phyloP scores from a whole-genome alignment of 345 rosid genomes.

The Citropsis articulata region DNA sequence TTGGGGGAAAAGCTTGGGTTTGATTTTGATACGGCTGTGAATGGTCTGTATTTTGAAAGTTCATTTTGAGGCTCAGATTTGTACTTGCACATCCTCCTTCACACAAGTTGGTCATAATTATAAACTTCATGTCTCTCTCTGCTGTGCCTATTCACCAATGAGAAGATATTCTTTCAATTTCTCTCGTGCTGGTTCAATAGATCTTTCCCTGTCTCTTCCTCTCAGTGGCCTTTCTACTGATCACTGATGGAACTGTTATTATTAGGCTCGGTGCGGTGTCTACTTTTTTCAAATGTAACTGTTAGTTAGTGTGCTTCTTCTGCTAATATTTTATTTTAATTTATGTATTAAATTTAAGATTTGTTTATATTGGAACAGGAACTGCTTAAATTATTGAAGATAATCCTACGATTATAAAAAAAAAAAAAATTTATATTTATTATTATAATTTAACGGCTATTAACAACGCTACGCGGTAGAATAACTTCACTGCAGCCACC shows the following conservation, averaged over 20 bases:
- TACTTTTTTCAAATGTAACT: background rate
- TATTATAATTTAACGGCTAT: no score
- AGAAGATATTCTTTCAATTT: background rate
- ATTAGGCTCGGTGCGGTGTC: background rate
- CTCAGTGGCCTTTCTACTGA: background rate
- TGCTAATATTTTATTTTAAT: background rate
- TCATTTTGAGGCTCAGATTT: conserved; percentile 5
- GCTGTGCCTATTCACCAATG: background rate
- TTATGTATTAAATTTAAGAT: no score
- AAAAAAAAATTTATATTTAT: no score
- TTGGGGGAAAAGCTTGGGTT: background rate
- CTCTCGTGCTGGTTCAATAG: background rate
- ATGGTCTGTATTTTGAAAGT: background rate
- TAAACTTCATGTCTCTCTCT: background rate
- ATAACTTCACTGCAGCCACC: no score
- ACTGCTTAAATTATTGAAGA: no score
- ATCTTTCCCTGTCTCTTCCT: background rate
- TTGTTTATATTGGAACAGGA: no score
- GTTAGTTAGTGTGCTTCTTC: background rate
- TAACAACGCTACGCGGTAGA: no score
- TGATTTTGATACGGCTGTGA: background rate
- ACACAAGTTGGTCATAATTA: conserved; percentile 3
- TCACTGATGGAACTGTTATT: background rate
- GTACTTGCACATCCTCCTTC: conserved; percentile 8
- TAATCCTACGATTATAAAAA: no score